phyloP scores from a whole-genome alignment of 2,329 filamentous ascomycete genomes.

The Fusarium pseudoanthophilum region DNA sequence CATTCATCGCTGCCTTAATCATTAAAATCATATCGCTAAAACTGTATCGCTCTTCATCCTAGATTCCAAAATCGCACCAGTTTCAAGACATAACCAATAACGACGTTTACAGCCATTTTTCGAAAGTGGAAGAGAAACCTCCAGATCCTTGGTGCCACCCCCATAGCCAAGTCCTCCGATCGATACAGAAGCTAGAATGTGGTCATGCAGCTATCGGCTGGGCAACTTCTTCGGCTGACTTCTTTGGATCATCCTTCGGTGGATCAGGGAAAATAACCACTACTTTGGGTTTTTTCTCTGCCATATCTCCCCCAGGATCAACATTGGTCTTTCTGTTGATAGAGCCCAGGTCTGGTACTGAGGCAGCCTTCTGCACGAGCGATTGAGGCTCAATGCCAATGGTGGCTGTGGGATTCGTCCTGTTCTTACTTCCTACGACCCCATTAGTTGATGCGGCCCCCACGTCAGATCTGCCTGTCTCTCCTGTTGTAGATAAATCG shows the following conservation, averaged over 20 bases:
- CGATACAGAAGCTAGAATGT: background rate
- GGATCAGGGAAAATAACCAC: background rate
- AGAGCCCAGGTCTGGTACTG: background rate
- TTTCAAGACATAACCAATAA: background rate
- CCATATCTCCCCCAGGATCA: background rate
- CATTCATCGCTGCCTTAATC: background rate
- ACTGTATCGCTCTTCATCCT: constrained; percentile 12
- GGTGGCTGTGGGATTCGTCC: background rate
- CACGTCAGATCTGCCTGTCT: background rate
- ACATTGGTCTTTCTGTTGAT: background rate
- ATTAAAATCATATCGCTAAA: constrained; percentile 11
- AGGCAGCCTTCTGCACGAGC: background rate
- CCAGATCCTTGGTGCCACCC: background rate
- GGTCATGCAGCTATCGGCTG: background rate
- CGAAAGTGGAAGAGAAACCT: background rate
- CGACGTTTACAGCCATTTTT: background rate
- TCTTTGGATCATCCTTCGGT: background rate
- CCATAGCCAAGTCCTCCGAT: background rate
- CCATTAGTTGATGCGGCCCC: background rate
- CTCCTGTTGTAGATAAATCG: background rate
- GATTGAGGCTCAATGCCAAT: background rate
- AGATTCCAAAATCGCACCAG: background rate
- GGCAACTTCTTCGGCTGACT: background rate
- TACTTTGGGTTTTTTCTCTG: background rate
- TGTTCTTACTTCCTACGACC: background rate